These are phyloP conservation scores for Fusarium sp. DNA, from an alignment of 2,329 filamentous ascomycete species.

Conservation along the genomic window DNA sequence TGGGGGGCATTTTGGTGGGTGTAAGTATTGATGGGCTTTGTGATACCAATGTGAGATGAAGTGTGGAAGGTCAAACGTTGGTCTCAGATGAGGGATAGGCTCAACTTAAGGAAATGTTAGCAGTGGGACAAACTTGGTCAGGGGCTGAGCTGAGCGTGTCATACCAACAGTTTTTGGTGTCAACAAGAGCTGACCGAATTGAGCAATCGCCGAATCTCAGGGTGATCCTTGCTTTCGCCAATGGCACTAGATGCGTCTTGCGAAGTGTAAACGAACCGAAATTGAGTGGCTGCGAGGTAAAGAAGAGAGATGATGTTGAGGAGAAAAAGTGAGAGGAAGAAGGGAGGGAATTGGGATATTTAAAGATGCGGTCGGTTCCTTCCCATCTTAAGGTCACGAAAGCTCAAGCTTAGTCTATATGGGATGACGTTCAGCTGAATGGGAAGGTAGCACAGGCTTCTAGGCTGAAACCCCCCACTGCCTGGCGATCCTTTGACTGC, in stretches of 20 bases:
- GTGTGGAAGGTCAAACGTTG: not conserved
- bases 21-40: not conserved
- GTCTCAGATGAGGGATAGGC: not conserved
- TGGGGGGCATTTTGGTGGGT: conserved; percentile 39
- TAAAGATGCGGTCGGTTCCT: conserved; percentile 20
- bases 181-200: conserved; percentile 38
- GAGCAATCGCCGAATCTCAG: conserved; percentile 45
- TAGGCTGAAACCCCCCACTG: conserved; percentile 41
- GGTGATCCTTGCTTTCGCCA: conserved; percentile 28
- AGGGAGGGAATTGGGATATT: conserved; percentile 2
- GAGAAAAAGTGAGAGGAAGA: not conserved
- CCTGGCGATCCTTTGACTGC: not conserved
- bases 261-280: not conserved
- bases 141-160: conserved; percentile 36
- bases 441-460: conserved; percentile 29
- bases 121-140: conserved; percentile 31
- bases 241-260: conserved; percentile 13
- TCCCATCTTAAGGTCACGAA: conserved; percentile 32
- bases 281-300: conserved; percentile 6
- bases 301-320: not conserved
- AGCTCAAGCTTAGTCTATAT: conserved; percentile 15
- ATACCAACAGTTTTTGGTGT: conserved; percentile 36
- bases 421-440: conserved; percentile 29
- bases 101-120: conserved; percentile 32
- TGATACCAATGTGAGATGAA: not conserved